These are phyloP conservation scores for Corinectria fuckeliana DNA, from an alignment of 2,329 filamentous ascomycete species.

Conservation along the genomic window DNA sequence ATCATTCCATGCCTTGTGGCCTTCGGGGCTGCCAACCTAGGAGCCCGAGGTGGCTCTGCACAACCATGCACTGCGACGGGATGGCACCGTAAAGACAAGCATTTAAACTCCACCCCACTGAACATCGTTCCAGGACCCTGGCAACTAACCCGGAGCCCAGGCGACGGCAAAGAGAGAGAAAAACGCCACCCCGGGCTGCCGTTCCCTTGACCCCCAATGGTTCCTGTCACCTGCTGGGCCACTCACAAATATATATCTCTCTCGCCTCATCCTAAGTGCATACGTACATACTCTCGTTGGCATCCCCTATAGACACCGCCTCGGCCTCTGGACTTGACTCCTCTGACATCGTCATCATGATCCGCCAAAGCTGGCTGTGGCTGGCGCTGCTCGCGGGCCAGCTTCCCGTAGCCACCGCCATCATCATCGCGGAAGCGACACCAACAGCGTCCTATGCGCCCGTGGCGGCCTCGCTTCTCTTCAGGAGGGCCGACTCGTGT, in stretches of 20 bases:
- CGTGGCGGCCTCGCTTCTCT: slow-evolving; percentile 28
- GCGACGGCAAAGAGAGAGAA: slow-evolving; percentile 13
- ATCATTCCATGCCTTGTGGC: slow-evolving; percentile 30
- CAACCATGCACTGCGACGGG: slow-evolving; percentile 27
- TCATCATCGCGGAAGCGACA: slow-evolving; percentile 25
- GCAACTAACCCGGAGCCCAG: slow-evolving; percentile 24
- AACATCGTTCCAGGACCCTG: slow-evolving; percentile 26
- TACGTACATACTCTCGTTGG: not conserved
- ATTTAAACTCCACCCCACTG: slow-evolving; percentile 26
- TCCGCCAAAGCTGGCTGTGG: slow-evolving; percentile 28
- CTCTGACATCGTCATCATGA: slow-evolving; percentile 26
- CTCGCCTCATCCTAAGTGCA: slow-evolving; percentile 1
- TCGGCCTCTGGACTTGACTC: not conserved
- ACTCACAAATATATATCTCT: slow-evolving; percentile 11
- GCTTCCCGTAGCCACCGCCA: slow-evolving; percentile 19
- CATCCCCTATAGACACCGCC: not conserved
- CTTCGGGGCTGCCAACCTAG: slow-evolving; percentile 13
- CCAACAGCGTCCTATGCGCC: slow-evolving; percentile 31
- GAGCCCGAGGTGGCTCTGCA: slow-evolving; percentile 25
- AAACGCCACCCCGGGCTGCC: slow-evolving; percentile 9
- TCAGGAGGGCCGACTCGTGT: slow-evolving; percentile 46
- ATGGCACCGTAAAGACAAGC: slow-evolving; percentile 16
- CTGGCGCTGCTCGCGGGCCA: slow-evolving; percentile 30
- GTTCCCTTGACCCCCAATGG: not conserved
- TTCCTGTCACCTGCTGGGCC: not conserved